phyloP scores from a whole-genome alignment of 2,329 filamentous ascomycete species.

The Trichoderma breve region DNA sequence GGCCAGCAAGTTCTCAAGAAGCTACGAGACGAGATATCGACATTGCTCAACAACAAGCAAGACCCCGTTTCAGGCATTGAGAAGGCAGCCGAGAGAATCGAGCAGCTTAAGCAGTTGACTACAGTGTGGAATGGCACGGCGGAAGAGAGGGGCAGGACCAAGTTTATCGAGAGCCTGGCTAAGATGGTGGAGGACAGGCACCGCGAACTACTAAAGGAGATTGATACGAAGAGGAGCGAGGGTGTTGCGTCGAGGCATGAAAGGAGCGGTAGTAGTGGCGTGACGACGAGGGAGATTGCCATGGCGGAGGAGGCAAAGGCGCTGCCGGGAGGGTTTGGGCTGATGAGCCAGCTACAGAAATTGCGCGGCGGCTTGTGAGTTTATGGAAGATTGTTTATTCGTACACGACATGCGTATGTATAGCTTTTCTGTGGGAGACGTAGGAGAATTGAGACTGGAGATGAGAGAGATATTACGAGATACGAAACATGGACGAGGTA shows the following conservation, averaged over 20 bases:
- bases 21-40: constrained; percentile 68
- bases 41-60: constrained; percentile 56
- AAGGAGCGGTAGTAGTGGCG: constrained; percentile 28
- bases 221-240: constrained; percentile 42
- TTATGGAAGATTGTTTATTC: not conserved
- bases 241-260: constrained; percentile 21
- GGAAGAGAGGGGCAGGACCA: constrained; percentile 81
- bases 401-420: not conserved
- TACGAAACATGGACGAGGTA: not conserved
- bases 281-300: constrained; percentile 33
- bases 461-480: not conserved
- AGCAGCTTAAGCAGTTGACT: constrained; percentile 72
- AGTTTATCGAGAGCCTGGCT: constrained; percentile 77
- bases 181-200: constrained; percentile 79
- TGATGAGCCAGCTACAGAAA: constrained; percentile 63
- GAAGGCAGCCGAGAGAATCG: constrained; percentile 70
- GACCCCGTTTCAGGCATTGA: constrained; percentile 67
- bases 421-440: no score
- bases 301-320: constrained; percentile 43
- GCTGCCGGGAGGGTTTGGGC: constrained; percentile 52
- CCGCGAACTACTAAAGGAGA: constrained; percentile 51
- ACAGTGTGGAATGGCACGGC: constrained; percentile 93
- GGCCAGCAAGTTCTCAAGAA: constrained; percentile 75
- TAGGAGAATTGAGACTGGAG: no score
- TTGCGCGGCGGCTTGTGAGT: constrained; percentile 52